Percentiles rank a stretch among this genome's conserved stretches.
phyloP scores from a whole-genome alignment of 202 grass and related monocot genomes.

The Brachypodium distachyon region DNA sequence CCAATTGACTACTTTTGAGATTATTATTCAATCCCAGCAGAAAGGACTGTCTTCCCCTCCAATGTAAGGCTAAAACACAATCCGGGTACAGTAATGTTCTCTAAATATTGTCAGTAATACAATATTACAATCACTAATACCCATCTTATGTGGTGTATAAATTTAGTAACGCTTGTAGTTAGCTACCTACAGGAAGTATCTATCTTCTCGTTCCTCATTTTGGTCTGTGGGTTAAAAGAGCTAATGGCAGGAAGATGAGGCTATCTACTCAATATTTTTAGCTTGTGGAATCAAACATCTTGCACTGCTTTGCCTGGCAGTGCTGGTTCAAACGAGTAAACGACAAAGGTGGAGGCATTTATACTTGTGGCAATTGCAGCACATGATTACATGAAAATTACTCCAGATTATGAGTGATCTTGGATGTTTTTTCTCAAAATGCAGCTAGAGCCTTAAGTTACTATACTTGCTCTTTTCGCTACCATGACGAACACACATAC shows the following conservation, averaged over 20 bases:
- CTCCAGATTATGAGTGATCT: neutral
- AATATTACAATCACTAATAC: neutral
- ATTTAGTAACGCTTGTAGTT: neutral
- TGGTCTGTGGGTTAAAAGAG: neutral
- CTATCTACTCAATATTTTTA: neutral
- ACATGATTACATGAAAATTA: neutral
- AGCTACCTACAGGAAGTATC: neutral
- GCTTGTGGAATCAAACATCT: neutral
- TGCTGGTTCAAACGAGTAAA: neutral
- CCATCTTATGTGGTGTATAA: neutral
- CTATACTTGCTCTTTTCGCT: neutral
- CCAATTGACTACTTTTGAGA: neutral
- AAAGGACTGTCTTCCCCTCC: neutral
- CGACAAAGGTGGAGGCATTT: neutral
- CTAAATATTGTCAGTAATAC: neutral
- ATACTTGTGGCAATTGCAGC: neutral
- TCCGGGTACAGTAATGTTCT: neutral
- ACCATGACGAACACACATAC: neutral
- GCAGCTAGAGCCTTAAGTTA: neutral
- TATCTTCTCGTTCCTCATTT: neutral
- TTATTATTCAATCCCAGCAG: neutral
- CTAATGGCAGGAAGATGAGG: neutral
- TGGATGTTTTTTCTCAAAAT: neutral
- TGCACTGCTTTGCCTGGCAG: neutral
- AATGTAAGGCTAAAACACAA: neutral